Evolutionary conservation across 2,329 filamentous ascomycete genomes (phyloP).

Genomic region (Podosphaera xanthii): DNA sequence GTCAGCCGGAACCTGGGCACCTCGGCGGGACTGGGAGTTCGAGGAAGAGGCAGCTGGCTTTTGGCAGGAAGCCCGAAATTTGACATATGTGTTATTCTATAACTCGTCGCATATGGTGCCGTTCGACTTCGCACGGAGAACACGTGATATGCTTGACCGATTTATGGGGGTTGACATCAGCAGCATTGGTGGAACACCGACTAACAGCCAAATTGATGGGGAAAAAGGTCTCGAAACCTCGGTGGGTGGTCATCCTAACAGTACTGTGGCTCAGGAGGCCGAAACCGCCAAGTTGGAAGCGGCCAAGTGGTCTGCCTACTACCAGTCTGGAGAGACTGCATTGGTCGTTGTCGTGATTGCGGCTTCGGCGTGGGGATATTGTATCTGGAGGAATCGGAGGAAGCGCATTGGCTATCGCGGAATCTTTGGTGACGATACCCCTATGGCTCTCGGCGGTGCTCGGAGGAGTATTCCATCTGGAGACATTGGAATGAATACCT

Average conservation of each 20-base stretch:
- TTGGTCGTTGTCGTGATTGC: constrained; percentile 43
- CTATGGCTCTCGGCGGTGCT: constrained; percentile 13
- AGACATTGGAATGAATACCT: constrained; percentile 18
- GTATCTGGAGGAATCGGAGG: constrained; percentile 38
- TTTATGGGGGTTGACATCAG: constrained; percentile 87
- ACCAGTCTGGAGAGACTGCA: constrained; percentile 46
- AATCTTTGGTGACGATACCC: constrained; percentile 14
- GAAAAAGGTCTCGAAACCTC: constrained; percentile 43
- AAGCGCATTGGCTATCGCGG: constrained; percentile 30
- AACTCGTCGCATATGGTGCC: constrained; percentile 97
- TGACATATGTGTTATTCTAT: constrained; percentile 89
- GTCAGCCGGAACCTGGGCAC: constrained; percentile 69
- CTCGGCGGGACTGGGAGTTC: constrained; percentile 84
- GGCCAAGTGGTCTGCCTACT: constrained; percentile 48
- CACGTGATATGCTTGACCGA: constrained; percentile 88
- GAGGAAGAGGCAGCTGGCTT: constrained; percentile 73
- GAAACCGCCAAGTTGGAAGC: constrained; percentile 40
- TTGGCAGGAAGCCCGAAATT: constrained; percentile 83
- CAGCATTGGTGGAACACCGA: constrained; percentile 53
- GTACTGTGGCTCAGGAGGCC: constrained; percentile 37
- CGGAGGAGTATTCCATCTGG: constrained; percentile 8
- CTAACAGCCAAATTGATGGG: constrained; percentile 45
- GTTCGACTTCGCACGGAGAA: constrained; percentile 70
- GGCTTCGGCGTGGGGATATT: constrained; percentile 38
- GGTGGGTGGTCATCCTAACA: constrained; percentile 45